Conservation (phyloP, 73 alveolate species). For the Symbiodinium pilosum region DNA sequence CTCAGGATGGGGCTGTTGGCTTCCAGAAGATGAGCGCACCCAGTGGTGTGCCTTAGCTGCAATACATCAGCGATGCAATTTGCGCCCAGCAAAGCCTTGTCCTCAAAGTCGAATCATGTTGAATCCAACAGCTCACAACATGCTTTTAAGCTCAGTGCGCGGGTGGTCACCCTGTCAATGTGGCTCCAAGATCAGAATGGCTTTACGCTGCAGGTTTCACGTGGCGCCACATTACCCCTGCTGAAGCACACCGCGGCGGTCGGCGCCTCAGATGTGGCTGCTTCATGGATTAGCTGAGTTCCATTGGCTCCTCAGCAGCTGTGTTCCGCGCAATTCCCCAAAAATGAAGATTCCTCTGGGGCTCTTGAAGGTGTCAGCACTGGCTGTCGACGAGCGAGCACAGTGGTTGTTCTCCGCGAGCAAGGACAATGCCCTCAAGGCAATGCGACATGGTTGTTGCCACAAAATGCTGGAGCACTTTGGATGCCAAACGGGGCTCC, state of each 20-base stretch:
- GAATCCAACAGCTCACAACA: no score
- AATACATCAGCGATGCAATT: no score
- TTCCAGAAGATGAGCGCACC: constrained; percentile 72
- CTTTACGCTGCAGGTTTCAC: constrained; percentile 45
- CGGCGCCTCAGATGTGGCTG: neutral
- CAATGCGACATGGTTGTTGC: no score
- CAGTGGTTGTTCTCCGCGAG: constrained; percentile 76
- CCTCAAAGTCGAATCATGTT: no score
- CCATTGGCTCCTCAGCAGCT: no score
- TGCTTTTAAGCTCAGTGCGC: no score
- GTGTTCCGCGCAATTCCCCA: no score
- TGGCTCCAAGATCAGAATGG: no score
- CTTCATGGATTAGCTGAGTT: no score
- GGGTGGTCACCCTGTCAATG: no score
- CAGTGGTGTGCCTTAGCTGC: constrained; percentile 40
- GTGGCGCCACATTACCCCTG: constrained; percentile 72
- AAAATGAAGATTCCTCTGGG: no score
- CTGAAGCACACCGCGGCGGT: constrained; percentile 84
- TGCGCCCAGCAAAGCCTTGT: no score
- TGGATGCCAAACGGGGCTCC: neutral
- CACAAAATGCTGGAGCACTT: neutral
- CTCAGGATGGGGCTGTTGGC: constrained; percentile 83
- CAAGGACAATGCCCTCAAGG: constrained; percentile 85
- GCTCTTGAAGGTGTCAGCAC: constrained; percentile 32
- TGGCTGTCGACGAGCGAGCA: constrained; percentile 55